Evolutionary conservation across 2,329 filamentous ascomycete genomes (phyloP).

Genomic region (Diaporthe australafricana): DNA sequence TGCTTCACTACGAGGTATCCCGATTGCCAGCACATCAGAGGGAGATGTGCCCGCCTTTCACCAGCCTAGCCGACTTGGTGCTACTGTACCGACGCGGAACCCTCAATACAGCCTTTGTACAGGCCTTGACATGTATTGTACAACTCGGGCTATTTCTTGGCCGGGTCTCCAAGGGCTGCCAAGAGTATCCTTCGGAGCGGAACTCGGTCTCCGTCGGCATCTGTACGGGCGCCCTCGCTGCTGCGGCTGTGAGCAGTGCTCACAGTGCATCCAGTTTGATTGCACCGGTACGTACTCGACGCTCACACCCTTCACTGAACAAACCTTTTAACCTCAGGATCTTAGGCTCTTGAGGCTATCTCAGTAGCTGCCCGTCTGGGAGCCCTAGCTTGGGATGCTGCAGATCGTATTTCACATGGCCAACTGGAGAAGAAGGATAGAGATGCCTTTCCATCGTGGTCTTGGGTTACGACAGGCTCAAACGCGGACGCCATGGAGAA

Average conservation of each 20-base stretch:
- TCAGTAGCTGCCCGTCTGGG: constrained; percentile 2
- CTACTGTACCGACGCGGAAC: constrained; percentile 37
- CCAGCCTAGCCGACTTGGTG: constrained; percentile 37
- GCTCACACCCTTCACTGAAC: constrained; percentile 56
- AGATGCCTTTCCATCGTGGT: background rate
- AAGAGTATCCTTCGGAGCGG: background rate
- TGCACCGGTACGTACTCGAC: background rate
- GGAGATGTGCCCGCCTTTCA: constrained; percentile 37
- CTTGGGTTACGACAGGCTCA: background rate
- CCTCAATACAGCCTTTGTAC: constrained; percentile 36
- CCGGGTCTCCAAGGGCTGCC: background rate
- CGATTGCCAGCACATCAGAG: constrained; percentile 33
- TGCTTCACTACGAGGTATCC: constrained; percentile 7
- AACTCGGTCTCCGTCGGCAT: constrained; percentile 59
- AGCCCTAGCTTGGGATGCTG: constrained; percentile 12
- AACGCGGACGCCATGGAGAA: background rate
- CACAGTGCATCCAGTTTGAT: constrained; percentile 72
- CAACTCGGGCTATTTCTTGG: background rate
- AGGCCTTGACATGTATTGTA: constrained; percentile 21
- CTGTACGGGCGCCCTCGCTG: constrained; percentile 76
- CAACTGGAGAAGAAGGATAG: background rate
- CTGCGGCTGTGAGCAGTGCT: constrained; percentile 71
- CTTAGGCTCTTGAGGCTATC: constrained; percentile 1
- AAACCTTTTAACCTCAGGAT: background rate
- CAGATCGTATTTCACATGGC: constrained; percentile 5